Percentiles rank a stretch among this genome's conserved stretches.
Conservation (phyloP, 2,329 filamentous ascomycete species). For the Thielaviopsis euricoi region DNA sequence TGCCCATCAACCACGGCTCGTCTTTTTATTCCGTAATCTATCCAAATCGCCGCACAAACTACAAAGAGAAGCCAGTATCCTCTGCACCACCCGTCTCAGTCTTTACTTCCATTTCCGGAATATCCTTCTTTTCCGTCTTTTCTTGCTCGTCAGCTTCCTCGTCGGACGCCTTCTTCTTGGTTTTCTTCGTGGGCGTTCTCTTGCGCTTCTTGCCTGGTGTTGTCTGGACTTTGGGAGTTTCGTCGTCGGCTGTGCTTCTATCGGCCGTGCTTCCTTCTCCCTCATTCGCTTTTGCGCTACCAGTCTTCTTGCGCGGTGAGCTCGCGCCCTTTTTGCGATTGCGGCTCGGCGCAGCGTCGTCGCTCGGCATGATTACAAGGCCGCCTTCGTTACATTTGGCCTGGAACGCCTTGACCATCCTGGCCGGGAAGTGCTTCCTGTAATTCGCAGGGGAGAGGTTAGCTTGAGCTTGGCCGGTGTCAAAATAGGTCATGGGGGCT, state of each 20-base stretch:
- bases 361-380: not conserved
- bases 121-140: not conserved
- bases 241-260: not conserved
- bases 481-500: too few relatives aligned
- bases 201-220: not conserved
- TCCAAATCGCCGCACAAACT: too few relatives aligned
- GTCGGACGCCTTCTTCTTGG: not conserved
- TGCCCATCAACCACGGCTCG: not conserved
- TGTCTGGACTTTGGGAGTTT: too few relatives aligned
- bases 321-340: not conserved
- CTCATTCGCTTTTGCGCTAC: not conserved
- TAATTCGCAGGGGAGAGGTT: not conserved
- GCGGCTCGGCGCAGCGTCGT: not conserved
- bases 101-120: not conserved
- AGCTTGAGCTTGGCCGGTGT: not conserved
- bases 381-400: too few relatives aligned
- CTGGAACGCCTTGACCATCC: not conserved
- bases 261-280: not conserved
- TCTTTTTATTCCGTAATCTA: not conserved
- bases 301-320: not conserved
- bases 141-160: not conserved
- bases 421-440: conserved; percentile 3
- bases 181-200: not conserved
- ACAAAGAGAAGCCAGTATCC: not conserved
- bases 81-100: not conserved